Evolutionary conservation across 176 grass and related monocot species (phyloP), one percentile per base, ranked within the genome.

Genomic region (Rhipidocladum racemiflorum): DNA sequence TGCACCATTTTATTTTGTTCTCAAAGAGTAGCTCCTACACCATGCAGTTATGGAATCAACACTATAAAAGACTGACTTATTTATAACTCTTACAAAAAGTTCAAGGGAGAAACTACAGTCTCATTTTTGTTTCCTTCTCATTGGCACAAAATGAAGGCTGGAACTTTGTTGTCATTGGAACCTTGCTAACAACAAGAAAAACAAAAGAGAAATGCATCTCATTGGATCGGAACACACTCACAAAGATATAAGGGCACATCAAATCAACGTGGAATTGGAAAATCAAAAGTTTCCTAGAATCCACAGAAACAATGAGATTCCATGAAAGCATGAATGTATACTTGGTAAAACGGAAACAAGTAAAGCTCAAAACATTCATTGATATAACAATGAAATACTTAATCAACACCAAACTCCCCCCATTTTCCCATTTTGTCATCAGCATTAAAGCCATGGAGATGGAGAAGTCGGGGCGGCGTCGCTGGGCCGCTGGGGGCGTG

Each of bases 101-200:
- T 34, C 32, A 34, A 34, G 32, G 32, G 32, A 34, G 32, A 34
- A 34, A 34, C 32, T 34, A 34, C 32, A 34, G 32, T 34, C 32
- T 34, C 32, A 34, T 34, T 34, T 34, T n/a, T n/a, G n/a, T n/a
- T n/a, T n/a, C n/a, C n/a, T n/a, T n/a, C n/a, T n/a, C n/a, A n/a
- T n/a, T n/a, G n/a, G n/a, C n/a, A n/a, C n/a, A n/a, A n/a, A n/a
- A n/a, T n/a, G 30, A 36, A 80, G 18, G 43, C 16, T 75, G 76
- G 25, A 80, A 7, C 61, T 68, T 73, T 70, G 7, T 17, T 70
- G 14, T 71, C 25, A 45, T 32, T 78, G 48, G 65, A 63, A 72
- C 5, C 18, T 36, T 56, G 28, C 27, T 49, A 46, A 38, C 18
- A 28, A 21, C 18, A 51, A 64, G 34, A 29, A 12, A 73, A 81